Evolutionary conservation across 2,329 filamentous ascomycete species (phyloP), one percentile per base, ranked within the genome.

Genomic region (Fonsecaea nubica): DNA sequence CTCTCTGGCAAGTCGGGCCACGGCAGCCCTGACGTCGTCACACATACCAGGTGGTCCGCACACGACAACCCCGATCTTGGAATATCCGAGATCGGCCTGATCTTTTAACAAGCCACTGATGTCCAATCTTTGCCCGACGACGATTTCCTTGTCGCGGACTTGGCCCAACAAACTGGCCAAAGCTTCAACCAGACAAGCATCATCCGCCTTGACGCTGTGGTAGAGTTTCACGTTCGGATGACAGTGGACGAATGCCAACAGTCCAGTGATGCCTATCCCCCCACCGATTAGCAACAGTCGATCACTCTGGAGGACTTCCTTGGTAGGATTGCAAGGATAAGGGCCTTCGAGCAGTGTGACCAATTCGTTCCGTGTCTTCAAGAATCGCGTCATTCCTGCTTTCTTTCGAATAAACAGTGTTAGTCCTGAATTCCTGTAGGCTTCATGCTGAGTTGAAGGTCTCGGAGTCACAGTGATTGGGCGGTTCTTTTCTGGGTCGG

Each of bases 241-340:
- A 52, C 58, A 58, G 8, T 59, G 52, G 2, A 78, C 52, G 56
- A 75, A 78, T 1, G 79, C 76, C 0, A 84, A 64, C 15, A 82
- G 56, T 3, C 75, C 80, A 0, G 82, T 84, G 69, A 85, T 81
- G 58, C 83, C 82, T 38, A 84, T 81, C 8, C 82, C 83, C 18
- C 83, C 83, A 1, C 74, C 79, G 40, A 84, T 77, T 50, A 81
- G 76, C 8, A 85, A 65, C 0, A 84, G 63, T 0, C 76, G 70
- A 64, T 80, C 78, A 58, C 75, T 77, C 1, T 53, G 66, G 1
- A 77, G 72, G 5, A 80, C 64, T 5, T 68, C 63, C 0, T 53
- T 36, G 12, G 72, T 73, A 2, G 72, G 71, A 62, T 72, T 76
- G 68, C 76, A 74, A 21, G 72, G 69, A 72, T 83, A 82, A 0